Percentiles rank a stretch among this genome's conserved stretches.
phyloP scores from a whole-genome alignment of 2,329 filamentous ascomycete genomes.

The Paraphoma sp. region DNA sequence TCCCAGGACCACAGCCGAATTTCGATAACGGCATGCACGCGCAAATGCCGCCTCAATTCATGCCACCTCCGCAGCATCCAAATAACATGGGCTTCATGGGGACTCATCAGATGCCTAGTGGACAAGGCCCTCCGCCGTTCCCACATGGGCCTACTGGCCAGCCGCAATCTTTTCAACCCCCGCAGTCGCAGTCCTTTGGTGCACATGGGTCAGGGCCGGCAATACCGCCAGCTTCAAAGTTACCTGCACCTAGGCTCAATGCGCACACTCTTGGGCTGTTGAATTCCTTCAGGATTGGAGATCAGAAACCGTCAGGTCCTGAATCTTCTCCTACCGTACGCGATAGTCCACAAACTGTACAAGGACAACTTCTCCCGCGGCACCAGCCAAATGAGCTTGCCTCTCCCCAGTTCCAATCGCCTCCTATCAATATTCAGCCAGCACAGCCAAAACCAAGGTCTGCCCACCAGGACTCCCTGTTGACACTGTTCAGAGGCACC shows the following conservation, averaged over 20 bases:
- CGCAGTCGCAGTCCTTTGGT: conserved; percentile 36
- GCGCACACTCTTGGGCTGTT: conserved; percentile 65
- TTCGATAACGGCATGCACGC: conserved; percentile 32
- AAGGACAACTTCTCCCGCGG: conserved; percentile 28
- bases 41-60: conserved; percentile 29
- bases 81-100: background rate
- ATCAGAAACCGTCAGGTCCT: conserved; percentile 19
- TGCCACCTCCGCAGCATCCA: conserved; percentile 18
- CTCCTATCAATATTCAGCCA: conserved; percentile 34
- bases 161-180: conserved; percentile 43
- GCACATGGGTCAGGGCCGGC: conserved; percentile 48
- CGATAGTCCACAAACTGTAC: background rate
- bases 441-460: conserved; percentile 46
- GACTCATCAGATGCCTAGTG: conserved; percentile 25
- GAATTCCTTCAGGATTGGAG: conserved; percentile 61
- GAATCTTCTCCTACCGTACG: conserved; percentile 4
- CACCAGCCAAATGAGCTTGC: conserved; percentile 29
- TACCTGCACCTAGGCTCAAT: conserved; percentile 65
- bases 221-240: conserved; percentile 62
- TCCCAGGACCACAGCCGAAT: conserved; percentile 26
- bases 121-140: conserved; percentile 10
- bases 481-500: conserved; percentile 53
- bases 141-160: conserved; percentile 15
- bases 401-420: conserved; percentile 39
- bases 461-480: conserved; percentile 53